Evolutionary conservation across 2,329 filamentous ascomycete genomes (phyloP), one percentile per base, ranked within the genome.

Genomic region (Cercospora canescens): DNA sequence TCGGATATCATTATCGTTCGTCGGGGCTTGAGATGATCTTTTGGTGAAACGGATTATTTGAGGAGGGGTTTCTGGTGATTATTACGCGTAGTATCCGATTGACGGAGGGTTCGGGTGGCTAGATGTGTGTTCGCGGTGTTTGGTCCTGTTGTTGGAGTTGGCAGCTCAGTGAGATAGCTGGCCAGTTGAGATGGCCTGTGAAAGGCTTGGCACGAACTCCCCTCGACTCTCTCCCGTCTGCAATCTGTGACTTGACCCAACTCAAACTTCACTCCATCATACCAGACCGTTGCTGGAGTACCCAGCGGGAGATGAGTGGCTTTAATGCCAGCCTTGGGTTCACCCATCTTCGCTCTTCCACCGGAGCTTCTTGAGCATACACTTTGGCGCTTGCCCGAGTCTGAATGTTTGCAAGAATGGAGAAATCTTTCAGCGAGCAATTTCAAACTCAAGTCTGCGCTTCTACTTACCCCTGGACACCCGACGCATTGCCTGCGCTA

Each of bases 1-100:
- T 99, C 95, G 78, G 94, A 91, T 78, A 99, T 98, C 95, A 99
- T 99, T 57, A 75, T 91, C 32, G 60, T 32, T 52, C 41, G 16
- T 52, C 41, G 55, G 34, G 9, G 54, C 11, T 60, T 54, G 60
- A 34, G 41, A 18, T 16, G 28, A 24, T 32, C 28, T 28, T 12
- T 56, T 12, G 52, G n/a, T 56, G 28, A 11, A 16, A 24, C 28
- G 26, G 12, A 8, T 16, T 56, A 18, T 56, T 56, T n/a, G n/a
- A n/a, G n/a, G 6, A 5, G 52, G 28, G 26, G 16, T 6, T 35
- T 8, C 8, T 32, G 7, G 11, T 12, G 52, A 34, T 5, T 7
- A 3, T 14, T 35, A 18, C 12, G 30, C 3, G 14, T 30, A 26
- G 24, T 28, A 16, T 16, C 12, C 24, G 45, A n/a, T 8, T 9